Conservation (phyloP, 116 monocot species). For the Thalassia testudinum region DNA sequence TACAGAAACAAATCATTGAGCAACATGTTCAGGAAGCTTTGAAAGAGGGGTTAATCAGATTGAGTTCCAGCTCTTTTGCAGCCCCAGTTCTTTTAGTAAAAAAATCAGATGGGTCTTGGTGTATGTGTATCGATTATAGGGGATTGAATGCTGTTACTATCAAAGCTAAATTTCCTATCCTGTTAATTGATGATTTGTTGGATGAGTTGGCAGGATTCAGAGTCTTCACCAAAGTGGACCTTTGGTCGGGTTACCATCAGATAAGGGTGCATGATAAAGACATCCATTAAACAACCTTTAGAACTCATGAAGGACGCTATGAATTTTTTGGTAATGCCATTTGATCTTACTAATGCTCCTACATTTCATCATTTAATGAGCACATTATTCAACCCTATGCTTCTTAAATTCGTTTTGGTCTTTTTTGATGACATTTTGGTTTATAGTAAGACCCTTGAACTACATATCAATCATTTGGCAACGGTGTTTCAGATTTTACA, state of each 20-base stretch:
- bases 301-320: neutral
- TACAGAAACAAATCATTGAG: neutral
- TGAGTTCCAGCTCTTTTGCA: neutral
- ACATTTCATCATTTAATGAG: slow-evolving; percentile 4
- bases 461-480: neutral
- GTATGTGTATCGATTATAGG: neutral
- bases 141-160: neutral
- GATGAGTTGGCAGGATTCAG: neutral
- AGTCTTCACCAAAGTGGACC: neutral
- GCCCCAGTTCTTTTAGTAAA: neutral
- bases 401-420: neutral
- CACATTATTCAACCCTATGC: neutral
- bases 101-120: neutral
- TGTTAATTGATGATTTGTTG: no score
- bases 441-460: neutral
- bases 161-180: neutral
- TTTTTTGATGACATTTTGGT: neutral
- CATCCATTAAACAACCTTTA: neutral
- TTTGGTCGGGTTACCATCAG: neutral
- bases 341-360: neutral
- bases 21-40: neutral
- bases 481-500: neutral
- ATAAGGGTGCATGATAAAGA: neutral
- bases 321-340: slow-evolving; percentile 1
- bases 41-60: neutral